A percentile compares a stretch with the other conserved stretches of the same genome.
Evolutionary conservation across 805 yeast species (phyloP).

Genomic region (Candida takata): DNA sequence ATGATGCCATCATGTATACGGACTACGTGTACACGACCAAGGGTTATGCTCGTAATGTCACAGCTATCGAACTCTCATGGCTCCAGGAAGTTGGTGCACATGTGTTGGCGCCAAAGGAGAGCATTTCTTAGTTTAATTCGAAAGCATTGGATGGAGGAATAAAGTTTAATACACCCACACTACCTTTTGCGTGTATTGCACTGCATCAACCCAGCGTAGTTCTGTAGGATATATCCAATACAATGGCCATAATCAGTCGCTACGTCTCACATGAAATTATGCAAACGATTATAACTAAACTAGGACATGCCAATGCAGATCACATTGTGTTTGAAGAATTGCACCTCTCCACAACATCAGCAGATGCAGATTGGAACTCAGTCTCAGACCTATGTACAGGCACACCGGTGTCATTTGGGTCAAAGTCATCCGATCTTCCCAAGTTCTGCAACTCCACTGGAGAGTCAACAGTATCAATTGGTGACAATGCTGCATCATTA

Average conservation of each 20-base stretch:
- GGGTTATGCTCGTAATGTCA: slow-evolving; percentile 89
- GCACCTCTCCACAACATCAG: background rate
- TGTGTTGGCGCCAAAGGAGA: slow-evolving; percentile 14
- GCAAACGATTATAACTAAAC: too few relatives aligned
- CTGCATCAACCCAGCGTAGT: background rate
- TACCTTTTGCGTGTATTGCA: too few relatives aligned
- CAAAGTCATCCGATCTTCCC: slow-evolving; percentile 2
- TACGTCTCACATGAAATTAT: too few relatives aligned
- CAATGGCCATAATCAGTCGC: too few relatives aligned
- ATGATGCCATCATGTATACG: slow-evolving; percentile 87
- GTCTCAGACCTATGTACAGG: slow-evolving; percentile 10
- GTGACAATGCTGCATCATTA: background rate
- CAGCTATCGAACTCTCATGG: slow-evolving; percentile 78
- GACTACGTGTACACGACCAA: slow-evolving; percentile 91
- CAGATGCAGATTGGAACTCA: background rate
- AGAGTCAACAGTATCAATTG: background rate
- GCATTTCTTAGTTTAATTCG: slow-evolving; percentile 2
- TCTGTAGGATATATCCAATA: too few relatives aligned
- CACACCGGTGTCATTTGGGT: slow-evolving; percentile 6
- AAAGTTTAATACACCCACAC: too few relatives aligned
- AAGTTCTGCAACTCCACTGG: background rate
- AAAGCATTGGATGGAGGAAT: too few relatives aligned
- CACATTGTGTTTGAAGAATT: background rate
- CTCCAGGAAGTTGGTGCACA: slow-evolving; percentile 52
- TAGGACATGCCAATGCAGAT: background rate